Base-by-base conservation (phyloP, 2,329 filamentous ascomycete species). In the Exophiala phaeomuriformis region DNA sequence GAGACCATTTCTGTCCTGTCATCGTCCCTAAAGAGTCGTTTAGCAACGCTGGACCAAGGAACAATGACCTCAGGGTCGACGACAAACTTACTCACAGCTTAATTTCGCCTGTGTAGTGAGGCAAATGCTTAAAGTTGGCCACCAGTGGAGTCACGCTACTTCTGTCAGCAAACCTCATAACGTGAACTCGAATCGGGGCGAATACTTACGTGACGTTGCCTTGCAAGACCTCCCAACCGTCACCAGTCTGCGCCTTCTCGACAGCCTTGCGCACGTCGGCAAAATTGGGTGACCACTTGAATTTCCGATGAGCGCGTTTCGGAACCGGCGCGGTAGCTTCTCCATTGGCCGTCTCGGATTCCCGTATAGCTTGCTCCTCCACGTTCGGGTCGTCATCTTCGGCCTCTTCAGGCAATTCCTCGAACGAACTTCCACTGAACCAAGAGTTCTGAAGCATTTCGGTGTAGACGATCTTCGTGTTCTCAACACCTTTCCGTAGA, bases 211-310 rank as follows among this genome's bases (percentile, higher is more conserved):
- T 93, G 8, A 91, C 94, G 69, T 85, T 82, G 30, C 89, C 88
- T 67, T 95, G 84, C 67, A 86, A 86, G 28, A 98, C 88, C 35
- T 85, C 85, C 89, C 91, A 96, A 4, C 91, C 93, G 70, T 98
- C 93, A 2, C 90, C 90, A 3, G 88, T 86, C 32, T 77, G 75
- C 37, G 85, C 83, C 60, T 85, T 80, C 62, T 90, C 82, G n/a
- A 96, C 90, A 61, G 86, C 90, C 66, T 86, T 81, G 69, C 89
- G 89, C 2, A 97, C 89, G 69, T 95, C 90, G 33, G 81, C 77
- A 70, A 97, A 93, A 59, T 81, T 82, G 2, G 91, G 93, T 45
- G 87, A 83, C 93, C 93, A 97, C 71, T 91, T 94, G 76, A 96
- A 97, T 70, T 94, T 87, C 68, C 87, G 88, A 69, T 95, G 88